Evolutionary conservation across 23 red algal genomes (phyloP).

Genomic region (Gracilaria domingensis): DNA sequence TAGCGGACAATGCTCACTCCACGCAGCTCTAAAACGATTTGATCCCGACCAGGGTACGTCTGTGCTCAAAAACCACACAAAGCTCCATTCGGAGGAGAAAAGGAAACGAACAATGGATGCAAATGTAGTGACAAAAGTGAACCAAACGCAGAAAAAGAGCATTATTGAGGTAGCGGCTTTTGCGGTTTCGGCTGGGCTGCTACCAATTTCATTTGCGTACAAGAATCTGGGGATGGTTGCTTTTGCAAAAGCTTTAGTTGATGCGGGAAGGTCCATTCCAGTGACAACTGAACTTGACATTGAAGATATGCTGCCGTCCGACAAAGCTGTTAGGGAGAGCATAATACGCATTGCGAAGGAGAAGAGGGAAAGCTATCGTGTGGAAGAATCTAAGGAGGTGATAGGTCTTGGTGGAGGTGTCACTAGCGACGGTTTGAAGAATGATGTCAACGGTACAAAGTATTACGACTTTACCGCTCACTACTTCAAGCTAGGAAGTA

Average conservation of each 20-base stretch:
- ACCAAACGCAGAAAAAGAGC: background rate
- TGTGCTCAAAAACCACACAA: background rate
- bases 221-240: background rate
- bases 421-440: constrained; percentile 23
- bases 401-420: constrained; percentile 10
- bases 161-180: constrained; percentile 5
- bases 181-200: constrained; percentile 13
- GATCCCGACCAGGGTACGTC: background rate
- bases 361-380: background rate
- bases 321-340: background rate
- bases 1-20: background rate
- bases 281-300: background rate
- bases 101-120: too few species aligned
- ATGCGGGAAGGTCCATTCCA: constrained; percentile 3
- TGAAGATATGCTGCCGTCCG: background rate
- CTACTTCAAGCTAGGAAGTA: background rate
- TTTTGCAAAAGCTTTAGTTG: constrained; percentile 5
- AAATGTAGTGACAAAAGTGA: background rate
- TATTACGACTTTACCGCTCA: constrained; percentile 43
- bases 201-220: constrained; percentile 17
- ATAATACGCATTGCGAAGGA: background rate
- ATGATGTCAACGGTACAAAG: constrained; percentile 3
- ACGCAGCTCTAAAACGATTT: background rate
- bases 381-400: too few species aligned
- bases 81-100: background rate